Evolutionary conservation across 2,329 filamentous ascomycete genomes (phyloP), one percentile per base, ranked within the genome.

Genomic region (Penicillium sp.): DNA sequence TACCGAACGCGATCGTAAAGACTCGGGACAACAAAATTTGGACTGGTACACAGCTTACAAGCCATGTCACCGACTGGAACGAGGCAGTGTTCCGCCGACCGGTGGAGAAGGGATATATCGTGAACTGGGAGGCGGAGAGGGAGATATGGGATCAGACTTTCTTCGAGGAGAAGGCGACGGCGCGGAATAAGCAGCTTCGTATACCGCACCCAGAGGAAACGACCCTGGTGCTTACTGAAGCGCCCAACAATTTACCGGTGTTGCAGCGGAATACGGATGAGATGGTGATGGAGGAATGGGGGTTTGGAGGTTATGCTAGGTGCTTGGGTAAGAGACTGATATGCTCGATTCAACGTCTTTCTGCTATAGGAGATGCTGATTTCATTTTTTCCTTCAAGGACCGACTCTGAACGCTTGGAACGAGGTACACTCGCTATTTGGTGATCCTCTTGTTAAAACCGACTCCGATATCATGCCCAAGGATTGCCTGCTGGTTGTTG

Each of bases 271-370:
- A 97, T 74, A 93, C 92, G 69, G 95, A 99, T 72, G 94, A 99
- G 80, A 92, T 99, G 73, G 87, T 98, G 1, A 98, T 99, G 81
- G 95, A 99, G 74, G 93, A 98, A 74, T 99, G 95, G 80, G 92
- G 92, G 2, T 99, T 99, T 77, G 86, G 89, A 11, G 89, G 90
- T 67, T 96, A 96, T 78, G 90, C 89, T 66, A 87, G 95, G 62
- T 88, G 86, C 59, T 81, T 91, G 65, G 91, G 91, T 85, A 73
- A 68, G 81, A 51, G 48, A 26, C 8, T 7, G 26, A 40, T 26
- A 49, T 48, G 6, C 51, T 43, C 13, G 7, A 19, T 4, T 16
- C 6, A 6, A 6, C 6, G 0, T 26, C 22, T 13, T 43, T 22
- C 1, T 2, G 54, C 33, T 25, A 10, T 2, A 14, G 4, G 14